A percentile compares a stretch with the other conserved stretches of the same genome.
phyloP scores from a whole-genome alignment of 2,329 filamentous ascomycete genomes.

The Fusarium sp. region DNA sequence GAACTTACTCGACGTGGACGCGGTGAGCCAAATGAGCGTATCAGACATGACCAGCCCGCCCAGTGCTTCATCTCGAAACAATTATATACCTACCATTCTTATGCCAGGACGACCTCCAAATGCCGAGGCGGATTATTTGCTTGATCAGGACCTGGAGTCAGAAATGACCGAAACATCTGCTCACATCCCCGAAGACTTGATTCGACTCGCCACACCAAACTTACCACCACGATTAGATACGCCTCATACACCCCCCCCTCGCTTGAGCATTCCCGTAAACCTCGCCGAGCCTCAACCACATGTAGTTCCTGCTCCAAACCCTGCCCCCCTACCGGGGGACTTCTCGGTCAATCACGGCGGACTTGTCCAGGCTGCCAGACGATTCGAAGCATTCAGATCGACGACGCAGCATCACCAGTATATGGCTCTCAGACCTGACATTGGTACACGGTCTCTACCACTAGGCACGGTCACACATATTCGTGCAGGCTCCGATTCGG shows the following conservation, averaged over 20 bases:
- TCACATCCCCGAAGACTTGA: slow-evolving; percentile 36
- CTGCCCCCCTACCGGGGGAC: slow-evolving; percentile 11
- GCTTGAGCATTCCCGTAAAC: slow-evolving; percentile 21
- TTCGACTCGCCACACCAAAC: slow-evolving; percentile 46
- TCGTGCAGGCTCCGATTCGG: slow-evolving; percentile 38
- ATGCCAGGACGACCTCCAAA: slow-evolving; percentile 16
- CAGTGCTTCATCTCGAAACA: slow-evolving; percentile 28
- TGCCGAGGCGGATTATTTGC: slow-evolving; percentile 38
- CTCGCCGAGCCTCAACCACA: slow-evolving; percentile 21
- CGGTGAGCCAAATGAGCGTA: slow-evolving; percentile 39
- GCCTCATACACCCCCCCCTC: slow-evolving; percentile 39
- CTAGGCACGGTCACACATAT: slow-evolving; percentile 42
- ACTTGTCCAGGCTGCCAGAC: slow-evolving; percentile 43
- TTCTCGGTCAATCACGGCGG: slow-evolving; percentile 41
- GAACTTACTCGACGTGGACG: slow-evolving; percentile 32
- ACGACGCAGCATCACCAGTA: slow-evolving; percentile 43
- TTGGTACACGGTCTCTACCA: slow-evolving; percentile 29
- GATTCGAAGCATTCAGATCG: slow-evolving; percentile 43
- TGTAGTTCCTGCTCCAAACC: background rate
- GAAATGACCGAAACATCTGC: slow-evolving; percentile 26
- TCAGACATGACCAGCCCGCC: slow-evolving; percentile 39
- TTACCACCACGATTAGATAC: slow-evolving; percentile 46
- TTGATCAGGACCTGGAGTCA: slow-evolving; percentile 29
- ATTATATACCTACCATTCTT: slow-evolving; percentile 20
- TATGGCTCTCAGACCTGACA: slow-evolving; percentile 39